A percentile compares a stretch with the other conserved stretches of the same genome.
Conservation (phyloP, 179 eudicot species). For the Gypsophila paniculata region DNA sequence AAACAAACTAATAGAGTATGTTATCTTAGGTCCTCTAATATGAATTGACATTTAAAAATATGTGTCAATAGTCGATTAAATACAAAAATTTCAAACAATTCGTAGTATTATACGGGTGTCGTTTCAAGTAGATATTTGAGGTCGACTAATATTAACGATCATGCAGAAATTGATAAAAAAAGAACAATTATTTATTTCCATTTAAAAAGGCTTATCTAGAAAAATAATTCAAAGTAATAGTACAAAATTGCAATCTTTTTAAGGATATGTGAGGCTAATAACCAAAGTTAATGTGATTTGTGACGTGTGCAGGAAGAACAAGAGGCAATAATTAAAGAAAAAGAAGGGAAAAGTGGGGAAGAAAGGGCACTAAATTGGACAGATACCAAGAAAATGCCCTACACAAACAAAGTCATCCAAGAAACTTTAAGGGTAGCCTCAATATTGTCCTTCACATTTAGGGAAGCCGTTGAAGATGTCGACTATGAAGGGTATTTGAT, state of each 20-base stretch:
- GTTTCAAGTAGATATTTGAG: not conserved
- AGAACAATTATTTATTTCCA: too few relatives aligned
- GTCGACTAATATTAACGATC: not conserved
- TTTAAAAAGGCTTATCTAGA: conserved; percentile 19
- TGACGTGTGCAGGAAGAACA: conserved; percentile 66
- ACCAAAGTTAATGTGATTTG: not conserved
- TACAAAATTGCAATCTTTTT: not conserved
- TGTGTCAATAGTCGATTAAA: not conserved
- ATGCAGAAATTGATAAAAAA: not conserved
- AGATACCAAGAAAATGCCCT: conserved; percentile 55
- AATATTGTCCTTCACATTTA: conserved; percentile 77
- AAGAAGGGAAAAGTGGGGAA: conserved; percentile 27
- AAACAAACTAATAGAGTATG: not conserved
- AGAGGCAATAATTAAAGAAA: conserved; percentile 62
- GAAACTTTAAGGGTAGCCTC: conserved; percentile 73
- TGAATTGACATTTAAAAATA: not conserved
- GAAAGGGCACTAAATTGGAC: conserved; percentile 51
- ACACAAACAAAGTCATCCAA: conserved; percentile 54
- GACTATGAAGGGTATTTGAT: conserved; percentile 75
- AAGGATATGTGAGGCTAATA: conserved; percentile 18
- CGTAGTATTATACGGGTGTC: too few relatives aligned
- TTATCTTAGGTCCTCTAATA: not conserved
- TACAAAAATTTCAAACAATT: too few relatives aligned
- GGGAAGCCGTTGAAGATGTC: conserved; percentile 84
- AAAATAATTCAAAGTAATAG: not conserved